Conservation (phyloP, 176 grass and related monocot species). For the Tillandsia fasciculata region DNA sequence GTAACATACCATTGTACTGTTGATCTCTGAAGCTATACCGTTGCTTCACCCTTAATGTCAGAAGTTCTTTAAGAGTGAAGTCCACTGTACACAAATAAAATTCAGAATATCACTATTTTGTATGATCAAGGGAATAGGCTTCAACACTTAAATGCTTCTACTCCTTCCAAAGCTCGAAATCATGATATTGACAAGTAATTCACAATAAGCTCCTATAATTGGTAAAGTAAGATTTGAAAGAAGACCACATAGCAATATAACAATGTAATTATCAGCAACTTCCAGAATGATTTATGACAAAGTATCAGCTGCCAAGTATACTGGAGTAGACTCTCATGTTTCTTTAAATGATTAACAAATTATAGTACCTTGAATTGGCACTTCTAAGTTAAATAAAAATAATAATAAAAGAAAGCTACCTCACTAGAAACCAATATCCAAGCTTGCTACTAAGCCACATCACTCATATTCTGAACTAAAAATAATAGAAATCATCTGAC, state of each 20-base stretch:
- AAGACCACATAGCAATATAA: background rate
- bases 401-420: background rate
- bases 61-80: conserved; percentile 63
- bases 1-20: conserved; percentile 51
- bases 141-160: background rate
- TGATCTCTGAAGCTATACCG: conserved; percentile 56
- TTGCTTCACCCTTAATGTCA: conserved; percentile 66
- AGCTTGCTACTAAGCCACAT: background rate
- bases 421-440: background rate
- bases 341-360: too few relatives aligned
- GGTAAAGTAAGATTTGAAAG: background rate
- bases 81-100: conserved; percentile 46
- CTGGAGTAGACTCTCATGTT: background rate
- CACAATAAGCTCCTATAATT: background rate
- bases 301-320: background rate
- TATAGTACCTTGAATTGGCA: too few relatives aligned
- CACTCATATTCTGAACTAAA: background rate
- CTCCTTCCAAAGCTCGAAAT: background rate
- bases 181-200: background rate
- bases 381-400: background rate
- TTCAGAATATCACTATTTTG: conserved; percentile 1
- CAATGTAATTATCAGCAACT: background rate
- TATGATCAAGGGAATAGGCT: background rate
- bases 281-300: background rate
- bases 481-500: background rate